phyloP scores from a whole-genome alignment of 2,329 filamentous ascomycete genomes.

The Periglandula ipomoeae region DNA sequence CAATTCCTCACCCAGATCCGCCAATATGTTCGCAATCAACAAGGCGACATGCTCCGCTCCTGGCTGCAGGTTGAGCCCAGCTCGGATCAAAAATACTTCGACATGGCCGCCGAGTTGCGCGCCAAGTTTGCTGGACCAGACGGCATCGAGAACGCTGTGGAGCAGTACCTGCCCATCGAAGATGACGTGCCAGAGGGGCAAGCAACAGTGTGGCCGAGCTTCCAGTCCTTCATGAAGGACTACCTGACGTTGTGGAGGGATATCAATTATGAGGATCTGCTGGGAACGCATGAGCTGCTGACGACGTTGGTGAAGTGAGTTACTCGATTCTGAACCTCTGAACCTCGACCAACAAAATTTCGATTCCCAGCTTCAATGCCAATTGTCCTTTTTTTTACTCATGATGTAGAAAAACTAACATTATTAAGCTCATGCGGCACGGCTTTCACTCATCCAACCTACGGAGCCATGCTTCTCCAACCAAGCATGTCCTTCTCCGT shows the following conservation, averaged over 20 bases:
- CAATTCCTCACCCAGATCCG: conserved; percentile 61
- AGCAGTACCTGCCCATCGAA: conserved; percentile 54
- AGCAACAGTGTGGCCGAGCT: conserved; percentile 63
- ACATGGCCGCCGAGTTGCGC: conserved; percentile 60
- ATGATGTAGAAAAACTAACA: background rate
- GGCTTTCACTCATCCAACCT: conserved; percentile 68
- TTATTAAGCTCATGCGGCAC: conserved; percentile 64
- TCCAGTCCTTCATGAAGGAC: conserved; percentile 69
- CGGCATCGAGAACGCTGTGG: conserved; percentile 54
- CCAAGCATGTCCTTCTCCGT: conserved; percentile 76
- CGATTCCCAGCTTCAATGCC: no score
- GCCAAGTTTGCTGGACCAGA: conserved; percentile 39
- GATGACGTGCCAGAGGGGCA: conserved; percentile 55
- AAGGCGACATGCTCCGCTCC: conserved; percentile 56
- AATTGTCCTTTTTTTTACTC: conserved; percentile 12
- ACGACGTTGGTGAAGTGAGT: conserved; percentile 66
- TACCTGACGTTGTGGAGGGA: conserved; percentile 78
- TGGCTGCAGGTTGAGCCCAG: conserved; percentile 70
- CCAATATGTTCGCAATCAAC: conserved; percentile 43
- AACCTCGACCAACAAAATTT: no score
- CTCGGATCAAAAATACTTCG: conserved; percentile 55
- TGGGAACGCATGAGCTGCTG: conserved; percentile 66
- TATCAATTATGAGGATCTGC: conserved; percentile 64
- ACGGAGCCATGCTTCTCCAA: conserved; percentile 73
- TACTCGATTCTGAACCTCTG: no score